Evolutionary conservation across 305 asterid genomes (phyloP).

Genomic region (Vinca major): DNA sequence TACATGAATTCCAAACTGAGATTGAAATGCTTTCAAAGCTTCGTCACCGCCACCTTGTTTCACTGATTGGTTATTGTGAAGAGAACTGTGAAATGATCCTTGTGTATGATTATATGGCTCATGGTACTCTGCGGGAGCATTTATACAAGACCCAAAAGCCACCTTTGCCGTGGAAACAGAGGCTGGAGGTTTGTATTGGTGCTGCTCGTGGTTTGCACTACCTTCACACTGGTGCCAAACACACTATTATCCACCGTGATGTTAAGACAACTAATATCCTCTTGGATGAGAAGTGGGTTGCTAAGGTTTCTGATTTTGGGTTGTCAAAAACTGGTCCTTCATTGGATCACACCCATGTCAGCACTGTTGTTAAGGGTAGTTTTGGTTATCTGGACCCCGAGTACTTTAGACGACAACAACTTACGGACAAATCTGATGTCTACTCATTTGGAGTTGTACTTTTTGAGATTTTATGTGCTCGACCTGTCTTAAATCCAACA

Average conservation of each 20-base stretch:
- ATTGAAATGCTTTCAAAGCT: conserved; percentile 92
- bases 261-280: conserved; percentile 89
- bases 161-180: conserved; percentile 76
- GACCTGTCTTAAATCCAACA: conserved; percentile 74
- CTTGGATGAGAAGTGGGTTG: conserved; percentile 87
- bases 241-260: conserved; percentile 83
- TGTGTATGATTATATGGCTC: conserved; percentile 85
- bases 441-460: conserved; percentile 85
- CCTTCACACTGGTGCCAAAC: conserved; percentile 87
- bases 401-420: conserved; percentile 11
- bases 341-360: conserved; percentile 74
- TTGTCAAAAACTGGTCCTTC: conserved; percentile 81
- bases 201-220: conserved; percentile 91
- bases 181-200: conserved; percentile 92
- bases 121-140: conserved; percentile 89
- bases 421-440: conserved; percentile 73
- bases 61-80: conserved; percentile 86
- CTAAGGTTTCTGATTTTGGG: conserved; percentile 85
- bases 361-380: conserved; percentile 80
- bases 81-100: conserved; percentile 93
- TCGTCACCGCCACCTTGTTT: conserved; percentile 88
- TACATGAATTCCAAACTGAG: conserved; percentile 86
- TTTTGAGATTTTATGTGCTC: conserved; percentile 76
- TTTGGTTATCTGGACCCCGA: conserved; percentile 13
- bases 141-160: conserved; percentile 84